A percentile compares a stretch with the other conserved stretches of the same genome.
Conservation (phyloP, 1,284 basidiomycete genomes). For the Tilletia caries region DNA sequence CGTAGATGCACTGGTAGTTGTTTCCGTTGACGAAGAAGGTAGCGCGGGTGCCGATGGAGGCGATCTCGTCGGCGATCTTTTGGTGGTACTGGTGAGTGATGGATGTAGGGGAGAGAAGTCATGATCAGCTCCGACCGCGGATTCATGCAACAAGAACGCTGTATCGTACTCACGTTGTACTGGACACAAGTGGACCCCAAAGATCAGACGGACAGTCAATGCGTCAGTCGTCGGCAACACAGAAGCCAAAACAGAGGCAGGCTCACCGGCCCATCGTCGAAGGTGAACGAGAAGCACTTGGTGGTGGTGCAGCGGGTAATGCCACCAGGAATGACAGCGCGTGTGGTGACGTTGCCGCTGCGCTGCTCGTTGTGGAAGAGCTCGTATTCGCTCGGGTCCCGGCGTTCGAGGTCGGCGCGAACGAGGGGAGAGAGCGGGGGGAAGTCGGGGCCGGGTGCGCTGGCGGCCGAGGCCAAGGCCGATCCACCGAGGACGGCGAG, state of each 20-base stretch:
- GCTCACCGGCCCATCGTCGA: slow-evolving; percentile 38
- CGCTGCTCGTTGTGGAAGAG: slow-evolving; percentile 8
- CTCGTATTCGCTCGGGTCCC: neutral
- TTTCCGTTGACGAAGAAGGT: slow-evolving; percentile 48
- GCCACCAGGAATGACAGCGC: neutral
- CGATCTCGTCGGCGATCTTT: slow-evolving; percentile 29
- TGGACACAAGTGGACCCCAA: too few relatives aligned
- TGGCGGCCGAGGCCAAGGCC: neutral
- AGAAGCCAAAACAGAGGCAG: too few relatives aligned
- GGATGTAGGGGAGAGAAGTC: neutral
- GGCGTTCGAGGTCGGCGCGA: slow-evolving; percentile 1
- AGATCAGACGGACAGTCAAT: too few relatives aligned
- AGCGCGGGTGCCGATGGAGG: slow-evolving; percentile 24
- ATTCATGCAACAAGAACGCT: too few relatives aligned
- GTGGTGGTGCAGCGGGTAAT: slow-evolving; percentile 20
- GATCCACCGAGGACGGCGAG: neutral
- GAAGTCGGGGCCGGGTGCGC: neutral
- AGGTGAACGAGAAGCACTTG: slow-evolving; percentile 35
- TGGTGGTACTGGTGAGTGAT: slow-evolving; percentile 14
- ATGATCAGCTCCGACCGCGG: neutral
- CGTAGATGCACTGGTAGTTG: slow-evolving; percentile 42
- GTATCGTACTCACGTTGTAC: slow-evolving; percentile 19
- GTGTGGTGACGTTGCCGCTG: neutral
- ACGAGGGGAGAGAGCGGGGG: slow-evolving; percentile 13
- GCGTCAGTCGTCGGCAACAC: too few relatives aligned